A percentile compares a stretch with the other conserved stretches of the same genome.
Evolutionary conservation across 2,329 filamentous ascomycete species (phyloP).

Genomic region (Exophiala mesophila): DNA sequence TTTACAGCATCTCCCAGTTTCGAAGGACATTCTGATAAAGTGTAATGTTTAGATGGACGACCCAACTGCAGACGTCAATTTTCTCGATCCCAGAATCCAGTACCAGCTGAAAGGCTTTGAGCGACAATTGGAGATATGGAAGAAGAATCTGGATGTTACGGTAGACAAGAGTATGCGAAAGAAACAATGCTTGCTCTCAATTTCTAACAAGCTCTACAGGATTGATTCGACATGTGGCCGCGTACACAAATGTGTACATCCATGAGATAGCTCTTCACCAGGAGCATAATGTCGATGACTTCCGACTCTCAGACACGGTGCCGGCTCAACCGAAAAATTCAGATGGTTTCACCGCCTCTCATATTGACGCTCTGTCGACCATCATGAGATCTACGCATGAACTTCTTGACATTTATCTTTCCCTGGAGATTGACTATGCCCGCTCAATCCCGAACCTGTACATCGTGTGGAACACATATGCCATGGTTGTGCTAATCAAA

Average conservation of each 20-base stretch:
- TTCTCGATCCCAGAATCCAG: conserved; percentile 60
- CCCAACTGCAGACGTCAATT: conserved; percentile 45
- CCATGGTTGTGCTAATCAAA: conserved; percentile 66
- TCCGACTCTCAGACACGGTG: conserved; percentile 32
- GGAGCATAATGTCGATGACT: conserved; percentile 55
- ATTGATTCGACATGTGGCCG: conserved; percentile 55
- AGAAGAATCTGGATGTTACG: conserved; percentile 47
- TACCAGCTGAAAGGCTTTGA: conserved; percentile 62
- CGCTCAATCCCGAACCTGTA: conserved; percentile 64
- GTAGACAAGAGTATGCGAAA: conserved; percentile 53
- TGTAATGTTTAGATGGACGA: conserved; percentile 61
- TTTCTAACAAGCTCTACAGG: too few relatives aligned
- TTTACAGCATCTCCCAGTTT: too few relatives aligned
- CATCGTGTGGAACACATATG: conserved; percentile 68
- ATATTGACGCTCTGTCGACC: conserved; percentile 61
- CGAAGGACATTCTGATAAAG: too few relatives aligned
- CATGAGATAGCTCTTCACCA: conserved; percentile 68
- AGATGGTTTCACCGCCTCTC: conserved; percentile 46
- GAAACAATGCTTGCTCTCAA: too few relatives aligned
- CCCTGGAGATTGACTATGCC: conserved; percentile 53
- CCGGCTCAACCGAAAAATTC: conserved; percentile 3
- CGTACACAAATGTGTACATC: conserved; percentile 64
- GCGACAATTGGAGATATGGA: conserved; percentile 58
- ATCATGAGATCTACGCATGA: conserved; percentile 60
- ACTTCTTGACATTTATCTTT: conserved; percentile 60